Evolutionary conservation across 805 yeast species (phyloP), one percentile per base, ranked within the genome.

Genomic region (Wickerhamiella azyma): DNA sequence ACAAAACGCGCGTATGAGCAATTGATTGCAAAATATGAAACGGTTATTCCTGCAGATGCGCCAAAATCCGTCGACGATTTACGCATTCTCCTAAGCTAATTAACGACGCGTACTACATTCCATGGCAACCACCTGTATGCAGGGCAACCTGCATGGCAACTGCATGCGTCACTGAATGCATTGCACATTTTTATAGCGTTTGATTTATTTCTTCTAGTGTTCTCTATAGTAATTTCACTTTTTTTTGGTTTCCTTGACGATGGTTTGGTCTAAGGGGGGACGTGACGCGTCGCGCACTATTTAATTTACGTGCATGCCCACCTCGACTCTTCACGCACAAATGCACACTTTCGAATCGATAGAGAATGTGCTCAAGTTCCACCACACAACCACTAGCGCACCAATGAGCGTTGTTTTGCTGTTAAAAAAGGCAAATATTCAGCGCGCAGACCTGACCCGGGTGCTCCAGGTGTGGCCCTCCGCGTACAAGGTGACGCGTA

Each of bases 361-460:
- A n/a, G 45, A 42, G 28, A 42, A 36, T 21, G 45, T 42, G 16
- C 19, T 42, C 26, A 37, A 32, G 18, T 36, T 26, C 17, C 45
- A 42, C 18, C 45, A 42, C 28, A 28, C 40, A 26, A 42, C 40
- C 3, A 36, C 40, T 10, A 18, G 9, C 5, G 33, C 40, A 10
- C 45, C 40, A 2, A 28, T 42, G 40, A 11, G 14, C 13, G 10
- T 36, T 6, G 36, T 26, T 4, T 19, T 13, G n/a, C 5, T 42
- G 18, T 11, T 18, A 3, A 35, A 18, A 7, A 26, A 13, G 21
- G 40, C 45, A 1, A 8, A 11, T 3, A 48, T 53, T 14, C 66
- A 65, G 45, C 96, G 86, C 43, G 77, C 80, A 16, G 94, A 86
- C 67, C 72, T 89, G 62, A 88, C 84, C 61, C 94, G 82, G 51